phyloP scores from a whole-genome alignment of 352 stramenopile species.

The Phytophthora pinifolia region DNA sequence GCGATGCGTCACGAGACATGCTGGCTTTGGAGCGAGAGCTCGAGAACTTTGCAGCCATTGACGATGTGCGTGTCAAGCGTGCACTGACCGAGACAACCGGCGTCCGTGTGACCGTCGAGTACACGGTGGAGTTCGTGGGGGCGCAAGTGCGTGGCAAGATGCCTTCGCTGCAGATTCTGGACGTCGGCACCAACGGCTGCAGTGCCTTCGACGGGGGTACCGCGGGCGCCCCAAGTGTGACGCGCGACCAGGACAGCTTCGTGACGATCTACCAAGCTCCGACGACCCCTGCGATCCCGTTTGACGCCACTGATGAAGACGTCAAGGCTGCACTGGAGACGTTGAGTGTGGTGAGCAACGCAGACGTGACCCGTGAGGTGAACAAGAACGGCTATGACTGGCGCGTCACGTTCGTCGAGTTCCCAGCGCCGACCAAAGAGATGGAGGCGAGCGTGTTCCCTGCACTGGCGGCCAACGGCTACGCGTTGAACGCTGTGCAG shows the following conservation, averaged over 20 bases:
- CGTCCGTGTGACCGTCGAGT: conserved; percentile 64
- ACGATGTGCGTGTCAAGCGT: conserved; percentile 70
- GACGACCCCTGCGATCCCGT: conserved; percentile 90
- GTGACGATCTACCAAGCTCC: conserved; percentile 90
- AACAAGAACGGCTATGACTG: conserved; percentile 90
- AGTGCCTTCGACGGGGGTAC: conserved; percentile 50
- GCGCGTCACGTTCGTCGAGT: conserved; percentile 92
- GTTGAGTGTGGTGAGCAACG: conserved; percentile 85
- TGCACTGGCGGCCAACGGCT: conserved; percentile 48
- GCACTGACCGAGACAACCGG: conserved; percentile 45
- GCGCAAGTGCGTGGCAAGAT: conserved; percentile 88
- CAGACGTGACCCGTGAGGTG: conserved; percentile 84
- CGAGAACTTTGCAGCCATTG: conserved; percentile 59
- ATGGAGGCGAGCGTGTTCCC: conserved; percentile 28
- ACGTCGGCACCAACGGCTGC: conserved; percentile 93
- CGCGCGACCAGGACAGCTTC: conserved; percentile 28
- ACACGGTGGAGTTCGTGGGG: conserved; percentile 93
- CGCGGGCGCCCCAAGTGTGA: conserved; percentile 22
- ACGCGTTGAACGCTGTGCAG: conserved; percentile 45
- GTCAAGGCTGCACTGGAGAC: conserved; percentile 93
- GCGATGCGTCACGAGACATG: conserved; percentile 43
- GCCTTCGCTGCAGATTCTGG: conserved; percentile 79
- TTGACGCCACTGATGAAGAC: conserved; percentile 87
- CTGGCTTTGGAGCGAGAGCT: conserved; percentile 64
- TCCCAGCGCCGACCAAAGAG: conserved; percentile 30